Evolutionary conservation across 192 early-diverging fungal species (phyloP), one percentile per base, ranked within the genome.

Genomic region (Backusella sp.): DNA sequence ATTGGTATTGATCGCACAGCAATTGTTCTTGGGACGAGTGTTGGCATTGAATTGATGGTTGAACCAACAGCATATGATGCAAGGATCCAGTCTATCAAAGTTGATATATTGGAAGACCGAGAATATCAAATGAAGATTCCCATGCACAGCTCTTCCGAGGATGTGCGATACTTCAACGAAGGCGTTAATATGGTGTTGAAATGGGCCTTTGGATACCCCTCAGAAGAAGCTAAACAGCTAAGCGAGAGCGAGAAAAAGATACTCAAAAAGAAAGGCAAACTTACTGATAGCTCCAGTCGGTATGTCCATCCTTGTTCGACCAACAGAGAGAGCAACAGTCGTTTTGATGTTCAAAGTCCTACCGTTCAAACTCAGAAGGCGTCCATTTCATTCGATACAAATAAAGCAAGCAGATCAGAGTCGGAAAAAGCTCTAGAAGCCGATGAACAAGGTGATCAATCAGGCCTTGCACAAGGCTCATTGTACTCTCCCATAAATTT

Each of bases 11-110:
- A 76, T 49, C 66, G 74, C 8, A 76, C 66, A 15, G 74, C 67
- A 35, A 70, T 76, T 67, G 74, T 42, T 21, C 34, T 76, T 15
- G 74, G 74, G 2, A 76, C 74, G 11, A 76, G 74, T 49, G 41
- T 76, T 42, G 74, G 74, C 6, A n/a, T 76, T n/a, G 67, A 70
- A 34, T 32, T 76, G 8, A 14, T 69, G 37, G 4, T 76, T n/a
- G 26, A 76, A 36, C 74, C 74, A 35, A 76, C 74, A 4, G 28
- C 32, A 52, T 26, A 69, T 17, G 32, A 23, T 4, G 65, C 67
- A 36, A 68, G 49, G 23, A 44, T 76, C 14, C 66, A 52, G 12
- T 76, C 74, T 1, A 46, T 76, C 36, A 28, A 52, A 52, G 21
- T 76, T 7, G 9, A 41, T 12, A 67, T 76, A 30, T 21, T 19